A percentile compares a stretch with the other conserved stretches of the same genome.
Conservation (phyloP, 108 stramenopile genomes). For the Nitzschia inconspicua region DNA sequence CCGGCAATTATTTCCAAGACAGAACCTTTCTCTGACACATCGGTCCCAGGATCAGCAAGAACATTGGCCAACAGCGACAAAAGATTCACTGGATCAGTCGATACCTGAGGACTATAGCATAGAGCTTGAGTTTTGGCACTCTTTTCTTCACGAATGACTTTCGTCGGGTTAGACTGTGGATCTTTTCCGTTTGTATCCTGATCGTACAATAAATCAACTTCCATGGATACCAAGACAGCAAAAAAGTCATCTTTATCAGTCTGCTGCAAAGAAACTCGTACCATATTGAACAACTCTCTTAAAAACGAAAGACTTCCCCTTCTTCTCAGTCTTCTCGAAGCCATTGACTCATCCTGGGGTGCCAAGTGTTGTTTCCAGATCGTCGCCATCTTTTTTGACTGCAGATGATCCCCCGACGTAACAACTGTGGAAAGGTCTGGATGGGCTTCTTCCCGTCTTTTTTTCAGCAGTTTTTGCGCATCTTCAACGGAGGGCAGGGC, state of each 20-base stretch:
- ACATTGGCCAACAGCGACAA: constrained; percentile 59
- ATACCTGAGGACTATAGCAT: no score
- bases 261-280: constrained; percentile 73
- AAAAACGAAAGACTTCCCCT: constrained; percentile 75
- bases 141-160: background rate
- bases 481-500: constrained; percentile 1
- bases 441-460: constrained; percentile 7
- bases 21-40: constrained; percentile 62
- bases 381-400: constrained; percentile 19
- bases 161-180: background rate
- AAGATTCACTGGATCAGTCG: constrained; percentile 41
- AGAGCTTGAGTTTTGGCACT: no score
- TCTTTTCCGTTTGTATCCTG: constrained; percentile 1
- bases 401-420: constrained; percentile 3
- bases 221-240: constrained; percentile 51
- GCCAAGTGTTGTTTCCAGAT: constrained; percentile 80
- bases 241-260: constrained; percentile 85
- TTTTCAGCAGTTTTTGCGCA: background rate
- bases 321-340: constrained; percentile 59
- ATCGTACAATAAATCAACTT: constrained; percentile 36
- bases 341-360: constrained; percentile 75
- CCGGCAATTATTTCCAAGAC: constrained; percentile 75
- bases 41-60: constrained; percentile 66
- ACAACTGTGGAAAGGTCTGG: constrained; percentile 31
- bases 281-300: constrained; percentile 85